Percentiles rank a stretch among this genome's conserved stretches.
Evolutionary conservation across 371 early-diverging fungal species (phyloP).

Genomic region (Funneliformis caledonium): DNA sequence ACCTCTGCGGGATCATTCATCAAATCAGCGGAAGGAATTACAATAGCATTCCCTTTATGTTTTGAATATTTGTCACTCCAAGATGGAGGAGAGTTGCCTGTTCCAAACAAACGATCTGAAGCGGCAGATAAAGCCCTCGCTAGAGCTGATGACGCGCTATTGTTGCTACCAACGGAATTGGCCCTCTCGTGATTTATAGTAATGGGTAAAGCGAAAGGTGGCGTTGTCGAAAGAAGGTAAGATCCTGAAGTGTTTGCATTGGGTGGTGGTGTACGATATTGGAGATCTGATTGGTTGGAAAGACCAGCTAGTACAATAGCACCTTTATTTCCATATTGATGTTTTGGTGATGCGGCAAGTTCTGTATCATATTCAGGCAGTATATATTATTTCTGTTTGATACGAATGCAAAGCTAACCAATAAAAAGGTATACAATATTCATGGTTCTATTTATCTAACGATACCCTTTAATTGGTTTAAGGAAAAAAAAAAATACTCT

Average conservation of each 20-base stretch:
- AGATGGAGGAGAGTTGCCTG: conserved; percentile 57
- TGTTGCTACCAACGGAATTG: conserved; percentile 42
- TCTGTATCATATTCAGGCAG: conserved; percentile 39
- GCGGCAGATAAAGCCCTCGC: conserved; percentile 67
- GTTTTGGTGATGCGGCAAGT: conserved; percentile 48
- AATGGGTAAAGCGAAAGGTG: conserved; percentile 49
- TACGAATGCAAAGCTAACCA: background rate
- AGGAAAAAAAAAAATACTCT: background rate
- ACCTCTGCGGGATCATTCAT: conserved; percentile 39
- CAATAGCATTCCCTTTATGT: conserved; percentile 24
- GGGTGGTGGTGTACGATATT: conserved; percentile 39
- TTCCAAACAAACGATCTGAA: conserved; percentile 62
- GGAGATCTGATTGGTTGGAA: conserved; percentile 42
- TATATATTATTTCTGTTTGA: background rate
- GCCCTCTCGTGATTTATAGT: conserved; percentile 41
- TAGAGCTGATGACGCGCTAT: conserved; percentile 56
- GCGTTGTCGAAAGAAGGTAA: conserved; percentile 47
- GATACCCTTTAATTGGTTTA: conserved; percentile 5
- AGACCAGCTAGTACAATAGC: conserved; percentile 43
- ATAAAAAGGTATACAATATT: background rate
- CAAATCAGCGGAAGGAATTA: conserved; percentile 22
- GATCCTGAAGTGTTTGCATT: conserved; percentile 42
- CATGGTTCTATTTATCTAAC: background rate
- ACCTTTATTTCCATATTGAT: conserved; percentile 38
- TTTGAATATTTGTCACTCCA: conserved; percentile 46